These are phyloP conservation scores for Heterobasidion parviporum DNA, from an alignment of 1,284 basidiomycete genomes.

Conservation along the genomic window DNA sequence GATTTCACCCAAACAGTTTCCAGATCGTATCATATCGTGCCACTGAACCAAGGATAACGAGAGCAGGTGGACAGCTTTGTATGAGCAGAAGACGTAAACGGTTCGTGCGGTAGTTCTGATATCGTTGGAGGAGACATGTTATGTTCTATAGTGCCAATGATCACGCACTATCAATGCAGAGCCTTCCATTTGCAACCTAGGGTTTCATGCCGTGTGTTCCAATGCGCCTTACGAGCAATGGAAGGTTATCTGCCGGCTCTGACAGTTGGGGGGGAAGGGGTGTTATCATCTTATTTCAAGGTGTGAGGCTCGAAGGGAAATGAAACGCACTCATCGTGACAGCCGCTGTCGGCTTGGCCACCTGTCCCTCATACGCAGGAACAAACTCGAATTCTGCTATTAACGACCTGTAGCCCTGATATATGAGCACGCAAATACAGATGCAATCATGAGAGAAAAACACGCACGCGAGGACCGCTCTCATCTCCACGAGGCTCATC, in stretches of 20 bases:
- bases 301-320: background rate
- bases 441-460: background rate
- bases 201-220: no score
- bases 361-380: conserved; percentile 30
- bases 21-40: no score
- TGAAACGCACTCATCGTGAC: conserved; percentile 34
- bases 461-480: conserved; percentile 24
- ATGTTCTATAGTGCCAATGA: background rate
- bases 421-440: background rate
- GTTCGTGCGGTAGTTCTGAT: background rate
- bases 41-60: no score
- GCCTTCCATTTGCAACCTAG: no score
- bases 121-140: background rate
- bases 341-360: conserved; percentile 28
- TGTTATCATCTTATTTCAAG: background rate
- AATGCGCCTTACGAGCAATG: conserved; percentile 12
- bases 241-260: conserved; percentile 18
- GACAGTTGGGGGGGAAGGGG: background rate
- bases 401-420: conserved; percentile 19
- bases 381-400: conserved; percentile 34
- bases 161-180: no score
- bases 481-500: conserved; percentile 47
- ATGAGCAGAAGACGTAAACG: background rate
- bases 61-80: background rate
- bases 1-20: no score